Conservation (phyloP, 2,329 filamentous ascomycete genomes). For the Alternaria ventricosa region DNA sequence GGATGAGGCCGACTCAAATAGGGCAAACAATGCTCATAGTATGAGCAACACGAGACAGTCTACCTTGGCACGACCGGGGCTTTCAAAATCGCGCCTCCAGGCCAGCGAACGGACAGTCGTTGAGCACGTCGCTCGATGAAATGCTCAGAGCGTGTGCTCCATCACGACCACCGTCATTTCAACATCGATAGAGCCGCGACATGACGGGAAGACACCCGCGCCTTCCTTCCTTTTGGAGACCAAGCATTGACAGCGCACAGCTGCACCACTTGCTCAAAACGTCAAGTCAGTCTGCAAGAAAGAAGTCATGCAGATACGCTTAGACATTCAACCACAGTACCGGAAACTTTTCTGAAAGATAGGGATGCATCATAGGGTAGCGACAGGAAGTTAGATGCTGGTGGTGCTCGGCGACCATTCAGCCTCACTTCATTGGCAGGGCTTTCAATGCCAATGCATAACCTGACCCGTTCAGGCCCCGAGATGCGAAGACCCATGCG, state of each 20-base stretch:
- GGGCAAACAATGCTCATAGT: constrained; percentile 24
- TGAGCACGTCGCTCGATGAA: constrained; percentile 14
- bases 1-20: constrained; percentile 23
- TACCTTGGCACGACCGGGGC: constrained; percentile 23
- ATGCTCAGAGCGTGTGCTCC: not conserved
- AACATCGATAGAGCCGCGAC: not conserved
- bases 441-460: constrained; percentile 12
- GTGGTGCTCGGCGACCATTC: constrained; percentile 32
- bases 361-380: constrained; percentile 16
- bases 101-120: constrained; percentile 41
- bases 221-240: constrained; percentile 12
- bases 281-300: constrained; percentile 1
- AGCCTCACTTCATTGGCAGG: constrained; percentile 37
- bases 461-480: not conserved
- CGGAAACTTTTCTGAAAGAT: constrained; percentile 4
- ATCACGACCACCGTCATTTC: constrained; percentile 7
- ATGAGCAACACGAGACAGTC: constrained; percentile 21
- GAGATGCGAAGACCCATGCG: constrained; percentile 11
- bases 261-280: constrained; percentile 1
- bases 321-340: not conserved
- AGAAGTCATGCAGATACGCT: constrained; percentile 1
- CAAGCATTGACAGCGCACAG: constrained; percentile 4
- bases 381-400: constrained; percentile 11
- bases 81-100: constrained; percentile 20
- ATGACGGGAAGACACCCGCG: constrained; percentile 1